These are phyloP conservation scores for Kurtzmaniella natalensis DNA, from an alignment of 1,139 yeast genomes.

Conservation along the genomic window DNA sequence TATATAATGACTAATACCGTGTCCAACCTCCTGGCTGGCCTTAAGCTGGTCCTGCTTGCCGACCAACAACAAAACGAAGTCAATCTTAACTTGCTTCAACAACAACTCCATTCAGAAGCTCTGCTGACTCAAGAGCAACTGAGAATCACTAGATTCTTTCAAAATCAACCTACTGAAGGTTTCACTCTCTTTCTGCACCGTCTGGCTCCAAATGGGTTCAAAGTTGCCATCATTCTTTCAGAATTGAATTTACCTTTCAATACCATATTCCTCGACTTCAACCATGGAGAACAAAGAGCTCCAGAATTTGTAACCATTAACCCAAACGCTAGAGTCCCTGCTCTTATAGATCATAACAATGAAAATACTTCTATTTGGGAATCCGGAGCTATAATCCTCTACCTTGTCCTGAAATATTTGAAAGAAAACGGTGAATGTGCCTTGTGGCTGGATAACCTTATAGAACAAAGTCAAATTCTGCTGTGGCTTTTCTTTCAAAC, in stretches of 20 bases:
- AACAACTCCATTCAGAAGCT: constrained; percentile 37
- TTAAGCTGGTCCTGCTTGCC: constrained; percentile 37
- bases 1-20: constrained; percentile 19
- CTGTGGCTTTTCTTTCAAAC: constrained; percentile 95
- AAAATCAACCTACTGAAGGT: constrained; percentile 77
- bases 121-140: constrained; percentile 37
- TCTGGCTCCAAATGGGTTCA: constrained; percentile 95
- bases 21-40: constrained; percentile 49
- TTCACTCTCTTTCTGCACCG: constrained; percentile 85
- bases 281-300: constrained; percentile 85
- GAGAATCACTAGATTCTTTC: constrained; percentile 70
- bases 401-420: constrained; percentile 63
- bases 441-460: constrained; percentile 75
- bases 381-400: constrained; percentile 83
- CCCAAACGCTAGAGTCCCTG: constrained; percentile 95
- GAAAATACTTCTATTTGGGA: constrained; percentile 89
- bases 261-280: constrained; percentile 84
- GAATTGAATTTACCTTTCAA: constrained; percentile 78
- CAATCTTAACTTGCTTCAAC: constrained; percentile 38
- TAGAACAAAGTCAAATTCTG: constrained; percentile 81
- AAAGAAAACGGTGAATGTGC: constrained; percentile 70
- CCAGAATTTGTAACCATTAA: constrained; percentile 89
- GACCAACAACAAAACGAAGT: constrained; percentile 43
- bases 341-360: constrained; percentile 80
- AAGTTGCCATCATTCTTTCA: constrained; percentile 85